phyloP scores from a whole-genome alignment of 2,329 filamentous ascomycete genomes.

The Calonectria henricotiae region DNA sequence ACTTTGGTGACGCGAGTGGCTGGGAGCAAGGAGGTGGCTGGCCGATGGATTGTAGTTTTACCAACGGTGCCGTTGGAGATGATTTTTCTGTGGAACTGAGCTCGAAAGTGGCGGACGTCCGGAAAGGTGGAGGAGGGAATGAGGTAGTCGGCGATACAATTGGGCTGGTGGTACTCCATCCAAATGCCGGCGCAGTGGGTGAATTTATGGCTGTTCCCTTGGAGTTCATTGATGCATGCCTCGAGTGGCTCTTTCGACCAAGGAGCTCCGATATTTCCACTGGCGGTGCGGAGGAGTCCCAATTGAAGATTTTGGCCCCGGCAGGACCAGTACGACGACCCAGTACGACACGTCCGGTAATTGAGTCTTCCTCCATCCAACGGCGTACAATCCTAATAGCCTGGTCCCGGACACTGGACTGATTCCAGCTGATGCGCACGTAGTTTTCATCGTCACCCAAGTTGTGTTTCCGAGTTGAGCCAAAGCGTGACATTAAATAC shows the following conservation, averaged over 20 bases:
- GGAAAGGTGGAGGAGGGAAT: conserved; percentile 39
- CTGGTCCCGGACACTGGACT: conserved; percentile 69
- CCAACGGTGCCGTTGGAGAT: conserved; percentile 29
- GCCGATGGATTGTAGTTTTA: conserved; percentile 40
- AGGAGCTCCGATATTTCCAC: conserved; percentile 64
- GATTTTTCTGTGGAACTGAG: conserved; percentile 28
- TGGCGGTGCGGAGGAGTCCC: conserved; percentile 70
- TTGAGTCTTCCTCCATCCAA: conserved; percentile 79
- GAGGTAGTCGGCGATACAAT: conserved; percentile 43
- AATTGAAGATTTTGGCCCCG: conserved; percentile 72
- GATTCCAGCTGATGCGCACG: conserved; percentile 71
- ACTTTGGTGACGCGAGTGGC: conserved; percentile 39
- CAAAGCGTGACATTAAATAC: conserved; percentile 76
- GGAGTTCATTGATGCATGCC: conserved; percentile 48
- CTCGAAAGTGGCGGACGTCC: conserved; percentile 38
- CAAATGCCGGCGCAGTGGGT: conserved; percentile 54
- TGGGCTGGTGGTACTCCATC: conserved; percentile 51
- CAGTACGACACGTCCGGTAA: conserved; percentile 65
- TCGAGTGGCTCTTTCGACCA: conserved; percentile 51
- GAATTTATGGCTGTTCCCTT: conserved; percentile 46
- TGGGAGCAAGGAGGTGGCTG: conserved; percentile 15
- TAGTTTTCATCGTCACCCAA: conserved; percentile 74
- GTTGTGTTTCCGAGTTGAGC: conserved; percentile 72
- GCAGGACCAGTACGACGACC: conserved; percentile 60
- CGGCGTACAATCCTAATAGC: conserved; percentile 73